Evolutionary conservation across 768 basidiomycete species (phyloP), one percentile per base, ranked within the genome.

Genomic region (Lactifluus volemus): DNA sequence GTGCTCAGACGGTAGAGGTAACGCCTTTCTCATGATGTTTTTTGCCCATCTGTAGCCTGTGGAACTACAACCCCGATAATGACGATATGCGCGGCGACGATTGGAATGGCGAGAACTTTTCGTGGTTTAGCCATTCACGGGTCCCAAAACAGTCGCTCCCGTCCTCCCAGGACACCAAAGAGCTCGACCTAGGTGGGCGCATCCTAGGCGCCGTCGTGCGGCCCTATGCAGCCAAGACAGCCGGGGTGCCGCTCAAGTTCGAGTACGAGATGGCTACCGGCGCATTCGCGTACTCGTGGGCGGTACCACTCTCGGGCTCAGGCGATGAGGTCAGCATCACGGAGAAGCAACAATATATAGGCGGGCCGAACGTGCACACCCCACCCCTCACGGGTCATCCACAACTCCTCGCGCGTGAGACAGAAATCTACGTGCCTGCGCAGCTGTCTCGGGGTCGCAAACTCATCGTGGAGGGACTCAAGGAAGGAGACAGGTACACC

Each of bases 91-190:
- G 72, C 29, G 96, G 96, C 15, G 95, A 98, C 70, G 73, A 85
- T 70, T 97, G 95, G 95, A 96, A 95, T 67, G 92, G 89, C 55
- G 95, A 99, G 73, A 97, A 95, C 74, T 98, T 99, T 70, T 93
- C 92, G 1, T 97, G 92, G 91, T 98, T 92, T 79, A 84, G 84
- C 67, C 74, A 76, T 47, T 73, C 71, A 39, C 82, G 78, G 0
- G 79, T 79, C 0, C 69, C 84, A 44, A 34, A 12, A 34, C 25
- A 19, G 21, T 2, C 49, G 2, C 76, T 87, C 12, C 79, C 79
- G 64, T 78, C 80, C 58, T 78, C 80, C 9, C 89, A 89, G 71
- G 75, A 75, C 19, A 79, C 84, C 2, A 76, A 80, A n/a, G 82
- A 84, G 5, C 78, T 94, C 36, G 93, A 98, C 70, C 85, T 86